phyloP scores from a whole-genome alignment of 441 rosid genomes.

The Aleurites moluccanus region DNA sequence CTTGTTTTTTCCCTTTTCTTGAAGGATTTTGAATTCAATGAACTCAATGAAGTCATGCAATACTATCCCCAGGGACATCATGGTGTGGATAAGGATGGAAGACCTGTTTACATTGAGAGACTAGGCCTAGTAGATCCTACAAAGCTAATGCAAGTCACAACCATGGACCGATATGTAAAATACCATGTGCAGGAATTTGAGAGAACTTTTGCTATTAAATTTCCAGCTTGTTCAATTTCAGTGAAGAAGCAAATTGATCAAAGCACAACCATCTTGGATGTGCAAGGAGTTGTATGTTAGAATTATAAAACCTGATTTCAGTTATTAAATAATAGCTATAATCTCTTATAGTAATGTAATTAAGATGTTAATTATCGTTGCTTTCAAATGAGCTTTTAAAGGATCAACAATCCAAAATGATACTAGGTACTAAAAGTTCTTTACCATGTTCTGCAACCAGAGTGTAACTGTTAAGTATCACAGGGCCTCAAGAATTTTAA shows the following conservation, averaged over 20 bases:
- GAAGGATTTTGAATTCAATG: constrained; percentile 77
- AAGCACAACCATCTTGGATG: constrained; percentile 91
- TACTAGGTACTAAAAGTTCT: not conserved
- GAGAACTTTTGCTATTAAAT: constrained; percentile 66
- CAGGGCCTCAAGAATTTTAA: constrained; percentile 86
- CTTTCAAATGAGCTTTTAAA: not conserved
- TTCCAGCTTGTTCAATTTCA: constrained; percentile 80
- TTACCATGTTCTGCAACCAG: not conserved
- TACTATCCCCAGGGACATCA: constrained; percentile 91
- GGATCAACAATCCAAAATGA: not conserved
- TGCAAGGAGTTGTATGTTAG: constrained; percentile 88
- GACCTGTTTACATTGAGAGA: constrained; percentile 82
- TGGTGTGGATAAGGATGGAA: constrained; percentile 86
- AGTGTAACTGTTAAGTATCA: constrained; percentile 7
- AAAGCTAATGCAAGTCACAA: constrained; percentile 89
- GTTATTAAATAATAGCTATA: not conserved
- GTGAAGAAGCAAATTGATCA: constrained; percentile 84
- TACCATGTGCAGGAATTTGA: constrained; percentile 89
- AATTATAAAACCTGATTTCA: not conserved
- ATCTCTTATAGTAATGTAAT: not conserved
- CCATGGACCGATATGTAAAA: constrained; percentile 75
- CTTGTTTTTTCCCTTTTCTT: constrained; percentile 12
- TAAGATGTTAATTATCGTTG: not conserved
- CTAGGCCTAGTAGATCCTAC: constrained; percentile 74
- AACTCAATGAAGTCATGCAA: constrained; percentile 54